These are phyloP conservation scores for cucumber (Cucumis sativus) DNA, from an alignment of 306 rosid species.

Conservation along the genomic window Cucumber_9930_V3 NC_026658.2:25629501-25630000, in stretches of 20 bases:
- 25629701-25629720: conserved; percentile 21
- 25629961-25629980: not conserved
- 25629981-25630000: not conserved
- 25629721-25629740: conserved; percentile 32
- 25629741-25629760: not conserved
- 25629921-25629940: not conserved
- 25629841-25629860: not conserved
- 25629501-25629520: not conserved
- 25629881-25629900: not conserved
- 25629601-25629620: conserved; percentile 54
- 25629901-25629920: not conserved
- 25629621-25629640: conserved; percentile 48
- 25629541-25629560: not conserved
- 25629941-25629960: not conserved
- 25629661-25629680: conserved; percentile 18
- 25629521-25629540: not conserved
- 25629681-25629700: conserved; percentile 28
- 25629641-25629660: conserved; percentile 28
- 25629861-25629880: not conserved
- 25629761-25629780: not conserved
- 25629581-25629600: conserved; percentile 49
- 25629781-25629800: not conserved
- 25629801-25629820: not conserved
- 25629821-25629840: not conserved
- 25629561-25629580: conserved; percentile 40